These are phyloP conservation scores for Thecaphora thlaspeos DNA, from an alignment of 1,284 basidiomycete genomes.

Conservation along the genomic window DNA sequence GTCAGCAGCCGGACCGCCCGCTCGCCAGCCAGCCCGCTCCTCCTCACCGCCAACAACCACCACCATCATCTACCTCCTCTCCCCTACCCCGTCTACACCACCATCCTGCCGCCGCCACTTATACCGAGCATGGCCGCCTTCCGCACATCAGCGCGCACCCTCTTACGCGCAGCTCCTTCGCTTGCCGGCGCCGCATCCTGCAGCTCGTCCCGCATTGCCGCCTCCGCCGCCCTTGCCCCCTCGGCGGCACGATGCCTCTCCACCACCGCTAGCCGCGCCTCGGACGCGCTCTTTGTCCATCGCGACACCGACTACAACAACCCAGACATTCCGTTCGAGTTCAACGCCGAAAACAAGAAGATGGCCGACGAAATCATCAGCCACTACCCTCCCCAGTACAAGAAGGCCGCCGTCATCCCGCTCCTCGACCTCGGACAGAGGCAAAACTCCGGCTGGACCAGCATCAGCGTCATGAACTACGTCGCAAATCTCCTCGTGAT, in stretches of 20 bases:
- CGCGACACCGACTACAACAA: slow-evolving; percentile 85
- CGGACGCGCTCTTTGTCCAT: slow-evolving; percentile 63
- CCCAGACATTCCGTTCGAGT: slow-evolving; percentile 78
- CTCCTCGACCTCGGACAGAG: slow-evolving; percentile 93
- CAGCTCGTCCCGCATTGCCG: slow-evolving; percentile 14
- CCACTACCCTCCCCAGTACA: slow-evolving; percentile 93
- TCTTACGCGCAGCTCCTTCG: slow-evolving; percentile 17
- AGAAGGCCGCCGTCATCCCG: slow-evolving; percentile 91
- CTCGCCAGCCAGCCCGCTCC: too few species aligned
- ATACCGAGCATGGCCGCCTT: slow-evolving; percentile 36
- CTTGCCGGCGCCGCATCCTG: slow-evolving; percentile 8
- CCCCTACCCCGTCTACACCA: too few species aligned
- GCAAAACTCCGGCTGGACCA: slow-evolving; percentile 99
- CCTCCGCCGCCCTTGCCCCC: slow-evolving; percentile 16
- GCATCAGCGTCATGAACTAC: slow-evolving; percentile 97
- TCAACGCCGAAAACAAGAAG: slow-evolving; percentile 77
- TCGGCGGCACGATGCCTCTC: slow-evolving; percentile 27
- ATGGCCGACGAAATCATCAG: slow-evolving; percentile 84
- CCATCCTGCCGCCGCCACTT: too few species aligned
- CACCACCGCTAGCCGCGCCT: slow-evolving; percentile 32
- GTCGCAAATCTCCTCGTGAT: slow-evolving; percentile 84
- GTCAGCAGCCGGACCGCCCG: too few species aligned
- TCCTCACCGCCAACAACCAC: too few species aligned
- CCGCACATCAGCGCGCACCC: slow-evolving; percentile 30
- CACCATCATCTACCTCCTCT: too few species aligned